Base-by-base conservation (phyloP, 306 rosid species). In the Casuarina glauca region DNA sequence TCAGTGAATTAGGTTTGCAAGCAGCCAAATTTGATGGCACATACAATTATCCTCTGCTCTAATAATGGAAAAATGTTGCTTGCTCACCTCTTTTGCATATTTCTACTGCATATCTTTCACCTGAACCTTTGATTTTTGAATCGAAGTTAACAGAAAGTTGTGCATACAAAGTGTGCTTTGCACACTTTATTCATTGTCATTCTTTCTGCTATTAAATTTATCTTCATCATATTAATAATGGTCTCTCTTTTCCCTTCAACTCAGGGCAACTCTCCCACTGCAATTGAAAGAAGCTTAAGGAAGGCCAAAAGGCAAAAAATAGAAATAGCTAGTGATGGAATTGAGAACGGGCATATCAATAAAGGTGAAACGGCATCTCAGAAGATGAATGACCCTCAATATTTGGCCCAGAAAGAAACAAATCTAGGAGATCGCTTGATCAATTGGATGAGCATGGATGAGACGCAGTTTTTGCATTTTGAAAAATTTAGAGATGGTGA, bases 391-490 rank as follows among this genome's bases (percentile, higher is more conserved):
- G 84, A 54, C 9, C 48, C 70, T 38, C 82, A 83, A 77, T 79
- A 77, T 50, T 69, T 76, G 71, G 61, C 55, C 64, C 87, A 58
- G 20, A 69, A 72, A 69, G 87, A 83, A 51, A 45, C 63, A 41
- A 69, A 44, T 50, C 70, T 69, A 26, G 81, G 75, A 54, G 82
- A 87, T 38, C 39, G 73, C 41, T 66, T 81, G 78, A 86, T 93
- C 67, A 91, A 84, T 83, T 93, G 93, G 98, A 88, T 93, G 92
- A 88, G 89, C 90, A 83, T 82, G 88, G 95, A 88, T 62, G 92
- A 91, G 60, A 89, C 81, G 35, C 93, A 87, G 77, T 79, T 75
- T 73, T 74, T 82, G 66, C 72, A 58, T 49, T 71, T 12, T 55
- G 93, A 81, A 70, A 93, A 81, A 50, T 58, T 76, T 6, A 88